Evolutionary conservation across 2,329 filamentous ascomycete genomes (phyloP).

Genomic region (Fusarium transvaalense): DNA sequence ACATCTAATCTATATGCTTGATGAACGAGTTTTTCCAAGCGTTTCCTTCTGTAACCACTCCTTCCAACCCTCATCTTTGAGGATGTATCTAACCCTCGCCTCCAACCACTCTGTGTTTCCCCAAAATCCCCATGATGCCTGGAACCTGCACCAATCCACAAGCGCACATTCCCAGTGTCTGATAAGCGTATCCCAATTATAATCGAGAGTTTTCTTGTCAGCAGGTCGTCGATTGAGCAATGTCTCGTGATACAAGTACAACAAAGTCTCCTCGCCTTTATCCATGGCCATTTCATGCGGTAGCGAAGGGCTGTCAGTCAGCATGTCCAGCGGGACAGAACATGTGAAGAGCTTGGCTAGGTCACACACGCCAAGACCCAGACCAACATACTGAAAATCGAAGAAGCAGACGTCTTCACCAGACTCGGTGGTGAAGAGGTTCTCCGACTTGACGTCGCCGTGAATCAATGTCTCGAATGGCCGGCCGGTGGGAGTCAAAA

Average conservation of each 20-base stretch:
- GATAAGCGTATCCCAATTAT: slow-evolving; percentile 66
- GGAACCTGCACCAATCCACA: slow-evolving; percentile 75
- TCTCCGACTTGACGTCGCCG: slow-evolving; percentile 78
- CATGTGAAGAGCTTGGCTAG: slow-evolving; percentile 76
- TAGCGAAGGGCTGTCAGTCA: slow-evolving; percentile 53
- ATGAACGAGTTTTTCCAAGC: background rate
- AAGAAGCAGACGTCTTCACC: slow-evolving; percentile 71
- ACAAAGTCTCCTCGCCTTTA: slow-evolving; percentile 62
- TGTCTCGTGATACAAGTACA: slow-evolving; percentile 62
- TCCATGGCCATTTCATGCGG: slow-evolving; percentile 61
- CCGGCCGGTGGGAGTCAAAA: slow-evolving; percentile 61
- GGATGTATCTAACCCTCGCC: slow-evolving; percentile 64
- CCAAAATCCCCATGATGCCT: slow-evolving; percentile 73
- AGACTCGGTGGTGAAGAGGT: slow-evolving; percentile 67
- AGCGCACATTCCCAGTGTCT: slow-evolving; percentile 75
- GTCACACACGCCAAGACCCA: slow-evolving; percentile 74
- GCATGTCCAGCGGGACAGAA: slow-evolving; percentile 68
- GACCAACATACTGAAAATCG: slow-evolving; percentile 76
- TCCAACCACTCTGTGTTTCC: slow-evolving; percentile 70
- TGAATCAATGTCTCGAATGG: slow-evolving; percentile 70
- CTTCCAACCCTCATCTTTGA: slow-evolving; percentile 60
- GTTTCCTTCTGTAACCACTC: slow-evolving; percentile 56
- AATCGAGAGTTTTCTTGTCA: slow-evolving; percentile 47
- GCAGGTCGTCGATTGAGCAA: slow-evolving; percentile 48
- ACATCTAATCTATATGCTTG: background rate